Conservation (phyloP, 108 stramenopile genomes). For the Skeletonema costatum region DNA sequence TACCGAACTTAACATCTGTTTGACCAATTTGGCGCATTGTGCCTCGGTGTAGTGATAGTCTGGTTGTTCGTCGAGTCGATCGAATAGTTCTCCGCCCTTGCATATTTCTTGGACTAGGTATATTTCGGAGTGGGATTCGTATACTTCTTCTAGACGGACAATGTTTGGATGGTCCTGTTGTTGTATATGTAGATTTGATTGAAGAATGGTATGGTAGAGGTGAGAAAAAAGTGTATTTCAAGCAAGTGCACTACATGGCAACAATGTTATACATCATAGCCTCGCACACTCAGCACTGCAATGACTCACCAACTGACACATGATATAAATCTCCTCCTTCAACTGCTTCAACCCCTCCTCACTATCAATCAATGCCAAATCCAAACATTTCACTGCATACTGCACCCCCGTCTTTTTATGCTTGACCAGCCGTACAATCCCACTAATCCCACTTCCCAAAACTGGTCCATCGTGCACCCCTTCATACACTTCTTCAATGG, state of each 20-base stretch:
- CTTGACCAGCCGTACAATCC: constrained; percentile 75
- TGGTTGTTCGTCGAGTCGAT: constrained; percentile 89
- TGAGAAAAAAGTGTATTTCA: neutral
- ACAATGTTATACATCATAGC: too few relatives aligned
- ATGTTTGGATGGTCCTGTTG: constrained; percentile 87
- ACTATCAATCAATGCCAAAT: constrained; percentile 76
- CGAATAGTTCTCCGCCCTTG: constrained; percentile 95
- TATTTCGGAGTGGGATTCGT: constrained; percentile 85
- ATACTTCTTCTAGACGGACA: constrained; percentile 93
- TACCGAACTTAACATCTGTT: constrained; percentile 90
- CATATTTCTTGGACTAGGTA: constrained; percentile 98
- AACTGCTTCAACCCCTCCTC: constrained; percentile 76
- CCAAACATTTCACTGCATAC: constrained; percentile 88
- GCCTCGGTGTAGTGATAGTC: constrained; percentile 94
- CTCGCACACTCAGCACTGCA: too few relatives aligned
- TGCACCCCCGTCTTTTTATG: constrained; percentile 71
- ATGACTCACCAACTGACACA: constrained; percentile 77
- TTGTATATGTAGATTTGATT: constrained; percentile 91
- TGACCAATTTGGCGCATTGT: constrained; percentile 85
- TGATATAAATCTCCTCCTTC: constrained; percentile 87
- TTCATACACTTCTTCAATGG: constrained; percentile 87
- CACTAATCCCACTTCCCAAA: constrained; percentile 80
- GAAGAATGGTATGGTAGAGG: constrained; percentile 44
- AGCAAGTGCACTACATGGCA: neutral
- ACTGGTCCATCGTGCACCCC: constrained; percentile 86